Percentiles rank a stretch among this genome's conserved stretches.
phyloP scores from a whole-genome alignment of 495 filamentous ascomycete genomes.

The Neohortaea acidophila region DNA sequence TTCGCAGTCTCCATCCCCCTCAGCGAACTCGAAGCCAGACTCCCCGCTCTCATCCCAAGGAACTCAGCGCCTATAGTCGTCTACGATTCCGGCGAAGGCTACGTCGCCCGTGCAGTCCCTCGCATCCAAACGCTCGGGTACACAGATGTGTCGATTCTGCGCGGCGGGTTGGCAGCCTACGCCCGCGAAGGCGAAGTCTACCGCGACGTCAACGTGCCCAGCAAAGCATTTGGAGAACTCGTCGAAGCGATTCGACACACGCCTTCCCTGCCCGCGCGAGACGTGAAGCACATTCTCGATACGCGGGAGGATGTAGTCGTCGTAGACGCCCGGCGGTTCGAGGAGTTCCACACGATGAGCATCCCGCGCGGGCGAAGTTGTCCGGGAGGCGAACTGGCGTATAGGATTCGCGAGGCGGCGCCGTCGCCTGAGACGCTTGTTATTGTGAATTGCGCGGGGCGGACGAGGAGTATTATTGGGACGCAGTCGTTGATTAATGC shows the following conservation, averaged over 20 bases:
- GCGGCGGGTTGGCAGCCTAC: not conserved
- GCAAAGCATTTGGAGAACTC: conserved; percentile 1
- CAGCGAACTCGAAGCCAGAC: not conserved
- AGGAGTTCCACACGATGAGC: conserved; percentile 2
- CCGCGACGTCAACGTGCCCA: not conserved
- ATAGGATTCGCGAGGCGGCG: not conserved
- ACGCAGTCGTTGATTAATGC: conserved; percentile 1
- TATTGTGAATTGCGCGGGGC: not conserved
- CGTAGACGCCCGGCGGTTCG: not conserved
- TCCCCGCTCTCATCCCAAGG: not conserved
- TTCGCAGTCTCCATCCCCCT: not conserved
- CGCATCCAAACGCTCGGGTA: not conserved
- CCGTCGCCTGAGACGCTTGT: not conserved
- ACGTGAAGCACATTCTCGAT: not conserved
- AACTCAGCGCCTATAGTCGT: not conserved
- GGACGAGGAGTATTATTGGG: conserved; percentile 1
- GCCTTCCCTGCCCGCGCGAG: not conserved
- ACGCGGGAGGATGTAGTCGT: not conserved
- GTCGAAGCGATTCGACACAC: conserved; percentile 1
- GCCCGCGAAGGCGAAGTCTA: not conserved
- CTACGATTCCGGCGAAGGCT: conserved; percentile 1
- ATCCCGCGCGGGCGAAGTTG: conserved; percentile 1
- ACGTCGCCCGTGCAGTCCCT: not conserved
- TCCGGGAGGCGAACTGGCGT: not conserved
- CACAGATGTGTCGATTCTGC: not conserved